Evolutionary conservation across 305 asterid genomes (phyloP), one percentile per base, ranked within the genome.

Genomic region (Rubia occidens): DNA sequence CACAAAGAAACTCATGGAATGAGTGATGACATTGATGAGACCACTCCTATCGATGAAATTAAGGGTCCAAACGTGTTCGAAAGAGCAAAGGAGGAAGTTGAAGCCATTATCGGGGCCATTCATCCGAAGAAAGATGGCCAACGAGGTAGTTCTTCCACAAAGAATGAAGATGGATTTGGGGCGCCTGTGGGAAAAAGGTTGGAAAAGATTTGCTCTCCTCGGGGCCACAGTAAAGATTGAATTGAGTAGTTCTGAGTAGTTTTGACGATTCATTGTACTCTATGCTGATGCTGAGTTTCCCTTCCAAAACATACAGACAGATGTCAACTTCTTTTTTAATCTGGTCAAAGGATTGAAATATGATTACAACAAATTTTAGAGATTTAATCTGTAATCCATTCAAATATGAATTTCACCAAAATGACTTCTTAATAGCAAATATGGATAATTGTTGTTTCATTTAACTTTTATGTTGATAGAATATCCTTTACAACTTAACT

Each of bases 51-150:
- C 39, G 35, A 64, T 60, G 83, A 80, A 69, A 80, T 86, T 8
- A 86, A 78, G 79, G 91, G 80, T 35, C 91, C 96, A 11, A 84
- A 62, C 26, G 76, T 89, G 71, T 87, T 89, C 65, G 91, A 84
- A 75, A 76, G 91, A 74, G 96, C 96, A n/a, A 86, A 89, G 82
- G 96, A 89, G 78, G 96, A 89, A 72, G 73, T 86, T 13, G 93
- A 86, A 67, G 93, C 94, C 62, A 77, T 86, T 60, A 21, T 88
- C 24, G 81, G 75, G 17, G 24, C 88, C 43, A 68, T 85, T 69
- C 87, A 80, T 72, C 84, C 85, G 11, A 85, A 81, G 77, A 84
- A 82, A 77, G 85, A 78, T 69, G 71, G 84, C 32, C 47, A 21
- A 8, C 62, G n/a, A 37, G 70, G 18, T 42, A 67, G 35, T 67